Base-by-base conservation (phyloP, 305 asterid species). In the Fraxinus ornus region DNA sequence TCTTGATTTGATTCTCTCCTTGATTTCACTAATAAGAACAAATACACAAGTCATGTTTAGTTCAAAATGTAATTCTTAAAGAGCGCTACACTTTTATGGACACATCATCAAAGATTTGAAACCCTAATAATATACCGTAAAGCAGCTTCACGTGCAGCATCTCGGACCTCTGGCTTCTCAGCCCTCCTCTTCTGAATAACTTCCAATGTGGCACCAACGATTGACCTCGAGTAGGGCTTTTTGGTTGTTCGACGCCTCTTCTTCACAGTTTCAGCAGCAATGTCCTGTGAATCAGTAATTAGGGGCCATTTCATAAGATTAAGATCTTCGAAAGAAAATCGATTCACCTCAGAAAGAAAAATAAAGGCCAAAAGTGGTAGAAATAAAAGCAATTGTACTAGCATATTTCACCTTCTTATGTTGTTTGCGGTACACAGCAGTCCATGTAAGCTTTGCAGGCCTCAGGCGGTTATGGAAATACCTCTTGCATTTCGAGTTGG, bases 181-280 rank as follows among this genome's bases (percentile, higher is more conserved):
- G 83, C 32, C 83, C 90, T 85, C 76, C 60, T 80, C 84, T 87
- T 80, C 80, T 83, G 88, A 33, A 87, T 85, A n/a, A 87, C 90
- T 78, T 87, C 90, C 84, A 85, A 76, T 57, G 87, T 85, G 13
- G 90, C 88, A 80, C 85, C 87, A 28, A 83, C 87, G n/a, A 85
- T 87, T 8, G 88, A 85, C 85, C 90, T 80, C 1, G 90, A 87
- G 82, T 85, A 84, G n/a, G 88, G 88, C 75, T 84, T 87, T 81
- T 87, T 85, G 28, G 88, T 85, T 7, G 88, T 41, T n/a, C 87
- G 80, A 37, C 87, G 81, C 84, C 87, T 85, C 80, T 76, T 87
- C 85, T 85, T 89, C 37, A 85, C 81, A 10, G 85, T 76, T 75
- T 81, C 88, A 21, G 83, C 85, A 71, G 88, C 89, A 79, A 78